Evolutionary conservation across 2,329 filamentous ascomycete genomes (phyloP).

Genomic region (Rhynchosporium agropyri): DNA sequence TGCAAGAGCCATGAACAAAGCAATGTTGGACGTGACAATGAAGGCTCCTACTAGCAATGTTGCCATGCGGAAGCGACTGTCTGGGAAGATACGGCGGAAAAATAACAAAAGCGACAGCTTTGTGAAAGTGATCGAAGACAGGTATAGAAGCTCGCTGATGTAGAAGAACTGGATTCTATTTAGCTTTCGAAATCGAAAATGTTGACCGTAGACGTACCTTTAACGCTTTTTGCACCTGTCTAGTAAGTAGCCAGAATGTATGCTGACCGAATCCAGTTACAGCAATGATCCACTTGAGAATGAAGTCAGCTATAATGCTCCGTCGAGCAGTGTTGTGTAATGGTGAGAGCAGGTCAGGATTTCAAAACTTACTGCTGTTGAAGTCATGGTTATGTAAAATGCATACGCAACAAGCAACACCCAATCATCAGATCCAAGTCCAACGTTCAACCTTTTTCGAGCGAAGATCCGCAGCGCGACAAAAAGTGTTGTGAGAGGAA

Average conservation of each 20-base stretch:
- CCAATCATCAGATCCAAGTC: constrained; percentile 24
- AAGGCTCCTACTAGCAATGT: constrained; percentile 8
- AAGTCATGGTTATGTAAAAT: constrained; percentile 13
- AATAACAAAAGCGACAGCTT: constrained; percentile 27
- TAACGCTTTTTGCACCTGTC: constrained; percentile 1
- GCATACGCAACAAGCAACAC: constrained; percentile 21
- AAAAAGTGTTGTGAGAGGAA: constrained; percentile 15
- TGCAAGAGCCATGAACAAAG: constrained; percentile 13
- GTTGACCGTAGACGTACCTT: background rate
- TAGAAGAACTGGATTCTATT: constrained; percentile 21
- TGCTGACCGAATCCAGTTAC: constrained; percentile 25
- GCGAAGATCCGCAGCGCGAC: constrained; percentile 17
- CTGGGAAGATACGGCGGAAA: constrained; percentile 25
- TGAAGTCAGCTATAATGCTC: background rate
- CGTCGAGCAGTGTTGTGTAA: background rate
- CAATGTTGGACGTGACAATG: constrained; percentile 13
- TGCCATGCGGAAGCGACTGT: background rate
- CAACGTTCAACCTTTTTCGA: constrained; percentile 17
- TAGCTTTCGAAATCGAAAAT: background rate
- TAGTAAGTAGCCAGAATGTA: constrained; percentile 21
- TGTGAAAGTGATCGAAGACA: constrained; percentile 17
- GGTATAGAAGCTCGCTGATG: constrained; percentile 20
- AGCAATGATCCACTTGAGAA: constrained; percentile 3
- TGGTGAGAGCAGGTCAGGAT: background rate
- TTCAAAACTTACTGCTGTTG: constrained; percentile 1